A percentile compares a stretch with the other conserved stretches of the same genome.
phyloP scores from a whole-genome alignment of 2,329 filamentous ascomycete species.

The Albophoma yamanashiensis region DNA sequence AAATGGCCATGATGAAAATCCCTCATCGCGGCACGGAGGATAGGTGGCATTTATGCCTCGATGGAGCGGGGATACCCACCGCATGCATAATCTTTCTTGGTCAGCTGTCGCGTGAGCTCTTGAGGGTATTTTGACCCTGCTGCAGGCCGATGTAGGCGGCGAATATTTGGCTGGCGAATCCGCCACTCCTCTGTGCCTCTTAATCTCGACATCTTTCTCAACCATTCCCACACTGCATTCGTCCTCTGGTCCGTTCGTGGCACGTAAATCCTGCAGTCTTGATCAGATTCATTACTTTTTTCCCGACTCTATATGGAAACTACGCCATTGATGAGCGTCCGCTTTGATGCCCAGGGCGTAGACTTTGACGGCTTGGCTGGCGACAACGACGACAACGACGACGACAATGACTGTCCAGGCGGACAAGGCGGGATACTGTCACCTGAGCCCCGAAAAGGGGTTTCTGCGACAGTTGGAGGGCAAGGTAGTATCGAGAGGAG shows the following conservation, averaged over 20 bases:
- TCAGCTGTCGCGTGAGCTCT: background rate
- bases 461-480: background rate
- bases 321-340: background rate
- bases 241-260: background rate
- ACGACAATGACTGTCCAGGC: background rate
- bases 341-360: background rate
- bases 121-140: background rate
- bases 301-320: conserved; percentile 1
- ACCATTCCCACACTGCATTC: background rate
- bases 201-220: background rate
- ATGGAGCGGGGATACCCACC: background rate
- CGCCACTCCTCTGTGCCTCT: background rate
- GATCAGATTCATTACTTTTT: background rate
- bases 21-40: background rate
- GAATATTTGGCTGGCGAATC: background rate
- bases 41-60: background rate
- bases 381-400: background rate
- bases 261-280: background rate
- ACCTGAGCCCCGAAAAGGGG: background rate
- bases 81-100: background rate
- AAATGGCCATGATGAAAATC: background rate
- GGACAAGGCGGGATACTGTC: background rate
- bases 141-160: background rate
- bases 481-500: background rate
- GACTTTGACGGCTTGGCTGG: background rate